phyloP scores from a whole-genome alignment of 2,329 filamentous ascomycete species.

The Microcyclospora tardicrescens region DNA sequence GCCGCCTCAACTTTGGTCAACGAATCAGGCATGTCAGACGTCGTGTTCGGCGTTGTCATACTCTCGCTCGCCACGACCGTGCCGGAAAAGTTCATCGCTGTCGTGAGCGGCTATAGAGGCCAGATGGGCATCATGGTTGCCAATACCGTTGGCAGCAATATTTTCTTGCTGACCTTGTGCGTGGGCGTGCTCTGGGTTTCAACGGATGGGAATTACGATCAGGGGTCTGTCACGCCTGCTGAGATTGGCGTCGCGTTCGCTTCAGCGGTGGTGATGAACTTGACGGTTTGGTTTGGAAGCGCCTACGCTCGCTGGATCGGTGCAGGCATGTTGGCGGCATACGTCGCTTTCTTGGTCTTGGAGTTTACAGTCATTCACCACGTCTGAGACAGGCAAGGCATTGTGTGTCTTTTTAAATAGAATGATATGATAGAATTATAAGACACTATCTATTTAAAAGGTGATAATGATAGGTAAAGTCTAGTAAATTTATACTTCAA shows the following conservation, averaged over 20 bases:
- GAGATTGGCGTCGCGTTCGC: constrained; percentile 13
- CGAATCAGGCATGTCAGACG: constrained; percentile 31
- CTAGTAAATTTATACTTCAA: too few relatives aligned
- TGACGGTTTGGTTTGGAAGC: constrained; percentile 10
- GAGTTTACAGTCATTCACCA: constrained; percentile 19
- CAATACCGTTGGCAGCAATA: constrained; percentile 42
- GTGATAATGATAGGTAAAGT: too few relatives aligned
- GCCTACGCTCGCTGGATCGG: constrained; percentile 12
- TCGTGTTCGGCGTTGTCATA: constrained; percentile 35
- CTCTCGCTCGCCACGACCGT: constrained; percentile 42
- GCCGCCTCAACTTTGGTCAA: constrained; percentile 30
- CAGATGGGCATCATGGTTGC: constrained; percentile 39
- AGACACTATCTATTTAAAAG: too few relatives aligned
- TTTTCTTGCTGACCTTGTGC: constrained; percentile 42
- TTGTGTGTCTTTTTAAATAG: too few relatives aligned
- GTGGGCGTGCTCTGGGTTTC: constrained; percentile 26
- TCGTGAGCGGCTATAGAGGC: constrained; percentile 35
- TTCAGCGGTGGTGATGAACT: constrained; percentile 9
- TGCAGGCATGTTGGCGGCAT: constrained; percentile 19
- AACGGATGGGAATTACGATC: constrained; percentile 4
- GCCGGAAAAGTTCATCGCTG: constrained; percentile 41
- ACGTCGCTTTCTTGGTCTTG: constrained; percentile 23
- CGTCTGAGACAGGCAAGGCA: too few relatives aligned
- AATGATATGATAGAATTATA: too few relatives aligned
- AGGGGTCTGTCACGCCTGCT: constrained; percentile 5